Conservation (phyloP, 2,329 filamentous ascomycete species). For the Elsinoe ampelina region DNA sequence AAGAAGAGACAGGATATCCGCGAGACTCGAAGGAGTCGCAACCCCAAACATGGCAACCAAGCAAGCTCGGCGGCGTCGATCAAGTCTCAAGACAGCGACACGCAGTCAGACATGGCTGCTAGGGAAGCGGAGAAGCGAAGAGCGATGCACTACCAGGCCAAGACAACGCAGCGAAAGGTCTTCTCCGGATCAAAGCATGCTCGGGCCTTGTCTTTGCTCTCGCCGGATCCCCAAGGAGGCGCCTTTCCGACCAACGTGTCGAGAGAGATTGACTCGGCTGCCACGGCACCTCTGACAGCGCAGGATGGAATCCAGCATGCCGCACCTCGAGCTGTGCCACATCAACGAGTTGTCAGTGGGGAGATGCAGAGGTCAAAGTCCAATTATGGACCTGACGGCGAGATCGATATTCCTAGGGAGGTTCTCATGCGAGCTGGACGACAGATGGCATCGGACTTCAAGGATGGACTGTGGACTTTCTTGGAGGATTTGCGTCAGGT, state of each 20-base stretch:
- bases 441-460: conserved; percentile 82
- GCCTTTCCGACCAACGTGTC: background rate
- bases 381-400: conserved; percentile 23
- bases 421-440: conserved; percentile 51
- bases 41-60: background rate
- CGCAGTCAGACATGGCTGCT: conserved; percentile 26
- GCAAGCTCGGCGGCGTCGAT: conserved; percentile 15
- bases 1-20: conserved; percentile 63
- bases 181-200: conserved; percentile 55
- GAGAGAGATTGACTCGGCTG: background rate
- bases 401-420: conserved; percentile 34
- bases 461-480: conserved; percentile 84
- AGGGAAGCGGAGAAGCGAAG: conserved; percentile 50
- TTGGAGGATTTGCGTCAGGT: conserved; percentile 92
- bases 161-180: conserved; percentile 42
- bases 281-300: background rate
- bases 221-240: background rate
- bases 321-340: conserved; percentile 8
- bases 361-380: conserved; percentile 12
- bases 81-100: conserved; percentile 26
- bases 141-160: conserved; percentile 18
- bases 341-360: conserved; percentile 8
- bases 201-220: conserved; percentile 23
- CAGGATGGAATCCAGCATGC: conserved; percentile 8
- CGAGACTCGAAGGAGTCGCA: conserved; percentile 43